Evolutionary conservation across 352 stramenopile species (phyloP).

Genomic region (Phytopythium chamaehyphon): DNA sequence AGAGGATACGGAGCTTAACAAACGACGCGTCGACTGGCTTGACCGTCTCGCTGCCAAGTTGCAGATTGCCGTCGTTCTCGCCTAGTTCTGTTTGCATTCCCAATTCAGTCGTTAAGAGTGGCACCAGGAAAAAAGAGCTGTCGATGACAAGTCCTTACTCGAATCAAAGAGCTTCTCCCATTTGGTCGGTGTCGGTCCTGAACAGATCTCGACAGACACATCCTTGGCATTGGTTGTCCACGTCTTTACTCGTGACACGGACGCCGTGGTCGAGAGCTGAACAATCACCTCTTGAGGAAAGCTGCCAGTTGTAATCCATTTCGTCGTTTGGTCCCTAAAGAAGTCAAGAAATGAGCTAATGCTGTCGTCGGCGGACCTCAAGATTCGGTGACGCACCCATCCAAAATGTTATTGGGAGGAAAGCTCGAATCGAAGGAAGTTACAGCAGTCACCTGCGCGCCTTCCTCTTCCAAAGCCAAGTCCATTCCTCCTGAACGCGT

Average conservation of each 20-base stretch:
- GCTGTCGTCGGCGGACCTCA: neutral
- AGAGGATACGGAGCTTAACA: slow-evolving; percentile 82
- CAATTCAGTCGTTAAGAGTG: too few relatives aligned
- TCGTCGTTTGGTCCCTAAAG: slow-evolving; percentile 63
- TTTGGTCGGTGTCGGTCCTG: slow-evolving; percentile 60
- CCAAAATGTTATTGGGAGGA: slow-evolving; percentile 72
- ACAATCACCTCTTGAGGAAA: slow-evolving; percentile 82
- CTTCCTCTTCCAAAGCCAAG: slow-evolving; percentile 76
- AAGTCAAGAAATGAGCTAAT: neutral
- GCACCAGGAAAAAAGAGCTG: too few relatives aligned
- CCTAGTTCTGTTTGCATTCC: slow-evolving; percentile 66
- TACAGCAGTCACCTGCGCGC: slow-evolving; percentile 72
- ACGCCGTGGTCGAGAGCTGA: slow-evolving; percentile 71
- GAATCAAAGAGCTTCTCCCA: slow-evolving; percentile 78
- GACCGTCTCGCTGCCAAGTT: slow-evolving; percentile 73
- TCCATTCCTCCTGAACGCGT: slow-evolving; percentile 48
- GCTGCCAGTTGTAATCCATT: slow-evolving; percentile 78
- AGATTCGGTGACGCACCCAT: slow-evolving; percentile 41
- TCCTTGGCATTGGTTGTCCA: slow-evolving; percentile 79
- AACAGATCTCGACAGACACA: slow-evolving; percentile 63
- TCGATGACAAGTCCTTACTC: slow-evolving; percentile 29
- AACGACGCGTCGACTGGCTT: slow-evolving; percentile 72
- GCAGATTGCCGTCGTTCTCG: slow-evolving; percentile 79
- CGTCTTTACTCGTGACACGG: slow-evolving; percentile 74
- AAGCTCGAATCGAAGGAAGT: slow-evolving; percentile 73